Conservation (phyloP, 805 yeast genomes). For the Suhomyces kilbournensis region DNA sequence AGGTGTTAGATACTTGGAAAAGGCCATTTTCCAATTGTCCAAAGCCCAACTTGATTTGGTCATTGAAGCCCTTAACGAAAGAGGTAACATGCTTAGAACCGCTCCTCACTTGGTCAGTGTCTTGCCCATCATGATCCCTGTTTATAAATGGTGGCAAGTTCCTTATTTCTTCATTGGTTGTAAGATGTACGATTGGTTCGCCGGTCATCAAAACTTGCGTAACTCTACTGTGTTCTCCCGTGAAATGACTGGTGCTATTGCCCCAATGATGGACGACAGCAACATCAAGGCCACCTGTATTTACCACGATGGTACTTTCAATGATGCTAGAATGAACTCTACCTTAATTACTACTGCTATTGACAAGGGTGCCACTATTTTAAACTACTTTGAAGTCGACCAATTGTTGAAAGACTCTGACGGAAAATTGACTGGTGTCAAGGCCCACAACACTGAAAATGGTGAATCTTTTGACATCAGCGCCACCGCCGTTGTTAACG, state of each 20-base stretch:
- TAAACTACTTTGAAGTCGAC: conserved; percentile 81
- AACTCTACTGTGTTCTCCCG: conserved; percentile 70
- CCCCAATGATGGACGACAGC: conserved; percentile 80
- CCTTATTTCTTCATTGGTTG: conserved; percentile 93
- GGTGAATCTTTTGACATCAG: conserved; percentile 58
- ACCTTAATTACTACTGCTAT: conserved; percentile 83
- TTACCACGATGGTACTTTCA: conserved; percentile 93
- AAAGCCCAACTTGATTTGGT: conserved; percentile 87
- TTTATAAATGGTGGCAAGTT: conserved; percentile 91
- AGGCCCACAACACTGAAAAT: conserved; percentile 69
- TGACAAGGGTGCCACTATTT: conserved; percentile 82
- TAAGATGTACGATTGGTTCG: conserved; percentile 87
- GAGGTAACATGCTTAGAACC: conserved; percentile 79
- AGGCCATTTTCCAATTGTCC: conserved; percentile 89
- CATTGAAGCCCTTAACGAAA: conserved; percentile 83
- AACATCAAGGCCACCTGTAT: conserved; percentile 86
- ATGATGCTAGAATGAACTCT: conserved; percentile 87
- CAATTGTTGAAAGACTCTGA: conserved; percentile 64
- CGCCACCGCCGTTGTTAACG: conserved; percentile 79
- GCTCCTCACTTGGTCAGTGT: conserved; percentile 89
- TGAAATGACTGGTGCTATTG: conserved; percentile 63
- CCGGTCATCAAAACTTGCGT: conserved; percentile 83
- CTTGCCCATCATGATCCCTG: conserved; percentile 94
- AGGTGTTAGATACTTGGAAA: conserved; percentile 92
- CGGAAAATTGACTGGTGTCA: conserved; percentile 69